These are phyloP conservation scores for Ascochyta koolunga DNA, from an alignment of 2,329 filamentous ascomycete genomes.

Conservation along the genomic window DNA sequence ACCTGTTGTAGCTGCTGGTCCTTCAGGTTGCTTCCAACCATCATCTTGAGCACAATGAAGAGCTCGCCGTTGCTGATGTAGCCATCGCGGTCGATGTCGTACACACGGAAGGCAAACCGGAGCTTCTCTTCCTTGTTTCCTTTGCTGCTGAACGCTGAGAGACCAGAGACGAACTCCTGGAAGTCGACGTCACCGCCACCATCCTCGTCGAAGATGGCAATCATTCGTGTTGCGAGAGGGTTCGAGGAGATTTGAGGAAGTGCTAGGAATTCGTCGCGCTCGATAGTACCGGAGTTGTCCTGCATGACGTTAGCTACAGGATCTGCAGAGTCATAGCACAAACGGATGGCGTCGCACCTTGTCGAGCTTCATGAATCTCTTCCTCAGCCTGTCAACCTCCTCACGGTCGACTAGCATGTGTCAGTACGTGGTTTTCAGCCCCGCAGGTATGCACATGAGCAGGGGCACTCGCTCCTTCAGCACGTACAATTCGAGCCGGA, in stretches of 20 bases:
- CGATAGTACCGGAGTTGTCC: slow-evolving; percentile 98
- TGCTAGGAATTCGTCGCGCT: slow-evolving; percentile 96
- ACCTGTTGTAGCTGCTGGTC: slow-evolving; percentile 95
- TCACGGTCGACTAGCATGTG: slow-evolving; percentile 81
- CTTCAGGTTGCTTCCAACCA: slow-evolving; percentile 99
- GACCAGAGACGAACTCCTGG: slow-evolving; percentile 94
- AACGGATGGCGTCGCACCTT: slow-evolving; percentile 67
- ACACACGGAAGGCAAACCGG: slow-evolving; percentile 97
- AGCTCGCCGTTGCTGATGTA: slow-evolving; percentile 99
- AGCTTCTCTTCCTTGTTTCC: slow-evolving; percentile 99
- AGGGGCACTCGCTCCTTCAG: slow-evolving; percentile 12
- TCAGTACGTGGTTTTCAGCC: slow-evolving; percentile 39
- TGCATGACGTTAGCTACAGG: slow-evolving; percentile 45
- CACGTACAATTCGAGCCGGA: slow-evolving; percentile 91
- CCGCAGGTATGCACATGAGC: slow-evolving; percentile 33
- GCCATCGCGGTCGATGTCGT: slow-evolving; percentile 98
- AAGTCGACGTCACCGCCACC: slow-evolving; percentile 98
- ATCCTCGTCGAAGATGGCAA: slow-evolving; percentile 98
- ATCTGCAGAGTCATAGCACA: background rate
- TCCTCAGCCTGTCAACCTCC: slow-evolving; percentile 92
- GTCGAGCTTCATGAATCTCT: slow-evolving; percentile 99
- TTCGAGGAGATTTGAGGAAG: slow-evolving; percentile 98
- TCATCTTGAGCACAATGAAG: slow-evolving; percentile 99
- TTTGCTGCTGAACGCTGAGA: slow-evolving; percentile 95
- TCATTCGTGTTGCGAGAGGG: slow-evolving; percentile 97